These are phyloP conservation scores for Lophiotrema nucula DNA, from an alignment of 495 filamentous ascomycete genomes.

Conservation along the genomic window DNA sequence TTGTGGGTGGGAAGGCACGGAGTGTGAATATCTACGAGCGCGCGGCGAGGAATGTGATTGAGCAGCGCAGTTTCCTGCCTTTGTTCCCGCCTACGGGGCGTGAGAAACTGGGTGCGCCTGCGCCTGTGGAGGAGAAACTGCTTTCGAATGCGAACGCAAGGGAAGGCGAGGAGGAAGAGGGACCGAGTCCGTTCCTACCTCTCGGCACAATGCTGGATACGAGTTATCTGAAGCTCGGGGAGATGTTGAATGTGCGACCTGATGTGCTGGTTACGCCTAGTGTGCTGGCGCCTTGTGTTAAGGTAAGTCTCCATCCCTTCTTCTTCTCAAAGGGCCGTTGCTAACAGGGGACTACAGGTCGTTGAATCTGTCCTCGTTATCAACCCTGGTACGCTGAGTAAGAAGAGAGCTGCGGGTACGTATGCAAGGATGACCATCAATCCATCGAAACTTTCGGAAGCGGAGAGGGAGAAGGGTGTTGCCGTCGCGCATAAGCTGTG, in stretches of 20 bases:
- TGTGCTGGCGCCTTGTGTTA: conserved; percentile 78
- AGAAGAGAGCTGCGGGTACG: conserved; percentile 73
- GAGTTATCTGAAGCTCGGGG: conserved; percentile 83
- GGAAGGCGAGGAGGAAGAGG: conserved; percentile 47
- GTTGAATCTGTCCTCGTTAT: conserved; percentile 81
- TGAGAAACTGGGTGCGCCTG: conserved; percentile 45
- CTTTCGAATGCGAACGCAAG: neutral
- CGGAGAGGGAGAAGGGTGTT: conserved; percentile 56
- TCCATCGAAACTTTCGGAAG: conserved; percentile 56
- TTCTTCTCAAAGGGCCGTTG: neutral
- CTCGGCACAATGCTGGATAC: conserved; percentile 77
- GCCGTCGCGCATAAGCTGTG: conserved; percentile 71
- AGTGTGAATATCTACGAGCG: conserved; percentile 64
- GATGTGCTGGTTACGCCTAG: conserved; percentile 86
- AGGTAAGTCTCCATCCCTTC: conserved; percentile 54
- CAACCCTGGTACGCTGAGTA: conserved; percentile 85
- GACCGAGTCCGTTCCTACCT: conserved; percentile 46
- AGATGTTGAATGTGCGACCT: conserved; percentile 79
- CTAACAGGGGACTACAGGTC: conserved; percentile 53
- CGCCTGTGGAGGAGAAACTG: conserved; percentile 11
- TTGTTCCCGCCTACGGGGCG: conserved; percentile 76
- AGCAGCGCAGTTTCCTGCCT: conserved; percentile 88
- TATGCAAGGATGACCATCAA: conserved; percentile 75
- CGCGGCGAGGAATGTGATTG: conserved; percentile 68
- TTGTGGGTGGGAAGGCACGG: conserved; percentile 55